Evolutionary conservation across 1,284 basidiomycete genomes (phyloP).

Genomic region (Ceraceosorus bombacis): DNA sequence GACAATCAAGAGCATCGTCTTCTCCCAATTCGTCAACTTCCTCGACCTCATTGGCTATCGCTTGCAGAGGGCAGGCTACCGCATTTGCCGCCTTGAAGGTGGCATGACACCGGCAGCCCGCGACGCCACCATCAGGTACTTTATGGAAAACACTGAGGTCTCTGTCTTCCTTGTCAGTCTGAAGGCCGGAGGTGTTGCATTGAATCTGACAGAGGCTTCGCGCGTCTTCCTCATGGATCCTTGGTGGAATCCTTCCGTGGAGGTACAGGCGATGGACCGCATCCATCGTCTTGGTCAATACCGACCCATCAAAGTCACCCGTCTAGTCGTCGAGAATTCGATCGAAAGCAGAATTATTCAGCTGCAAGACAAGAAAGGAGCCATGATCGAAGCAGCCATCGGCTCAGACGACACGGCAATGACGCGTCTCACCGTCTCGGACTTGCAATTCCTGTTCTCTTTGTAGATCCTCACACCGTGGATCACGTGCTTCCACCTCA

Average conservation of each 20-base stretch:
- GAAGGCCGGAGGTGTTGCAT: constrained; percentile 90
- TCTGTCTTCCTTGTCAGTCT: constrained; percentile 90
- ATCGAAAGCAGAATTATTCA: constrained; percentile 80
- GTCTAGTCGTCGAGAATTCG: constrained; percentile 84
- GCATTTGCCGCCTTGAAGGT: constrained; percentile 90
- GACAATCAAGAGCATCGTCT: constrained; percentile 94
- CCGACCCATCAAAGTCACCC: constrained; percentile 79
- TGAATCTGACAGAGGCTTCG: constrained; percentile 46
- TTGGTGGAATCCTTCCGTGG: constrained; percentile 48
- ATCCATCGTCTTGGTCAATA: constrained; percentile 82
- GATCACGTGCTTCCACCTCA: too few species aligned
- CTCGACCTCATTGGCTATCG: constrained; percentile 80
- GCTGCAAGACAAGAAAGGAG: constrained; percentile 85
- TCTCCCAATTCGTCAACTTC: constrained; percentile 80
- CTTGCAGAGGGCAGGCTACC: constrained; percentile 73
- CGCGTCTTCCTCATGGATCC: constrained; percentile 48
- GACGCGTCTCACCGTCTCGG: constrained; percentile 44
- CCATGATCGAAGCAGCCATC: constrained; percentile 48
- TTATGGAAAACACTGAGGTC: constrained; percentile 87
- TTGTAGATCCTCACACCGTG: too few species aligned
- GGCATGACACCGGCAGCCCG: constrained; percentile 94
- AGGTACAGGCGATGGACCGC: constrained; percentile 33
- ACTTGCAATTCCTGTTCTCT: constrained; percentile 41
- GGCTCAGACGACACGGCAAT: constrained; percentile 46
- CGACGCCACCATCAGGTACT: constrained; percentile 87